A percentile compares a stretch with the other conserved stretches of the same genome.
Evolutionary conservation across 306 rosid species (phyloP).

Genomic region (Sophora flavescens): DNA sequence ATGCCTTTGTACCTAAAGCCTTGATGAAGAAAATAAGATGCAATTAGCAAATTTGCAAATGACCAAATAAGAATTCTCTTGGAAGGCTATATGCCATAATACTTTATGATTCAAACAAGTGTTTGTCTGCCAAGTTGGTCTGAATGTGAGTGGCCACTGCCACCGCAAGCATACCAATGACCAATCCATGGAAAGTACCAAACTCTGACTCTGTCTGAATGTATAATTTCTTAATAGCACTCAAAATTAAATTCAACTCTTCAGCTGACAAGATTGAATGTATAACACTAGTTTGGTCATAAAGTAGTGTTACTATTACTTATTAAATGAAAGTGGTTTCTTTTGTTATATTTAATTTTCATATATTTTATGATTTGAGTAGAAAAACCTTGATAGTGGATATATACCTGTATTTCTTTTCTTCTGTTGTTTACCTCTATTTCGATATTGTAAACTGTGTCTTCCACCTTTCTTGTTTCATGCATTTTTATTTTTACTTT

Average conservation of each 20-base stretch:
- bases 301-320: neutral
- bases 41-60: neutral
- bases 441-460: too few relatives aligned
- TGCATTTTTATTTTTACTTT: too few relatives aligned
- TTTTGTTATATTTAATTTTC: too few relatives aligned
- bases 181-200: conserved; percentile 14
- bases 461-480: too few relatives aligned
- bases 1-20: conserved; percentile 37
- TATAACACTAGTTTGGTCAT: neutral
- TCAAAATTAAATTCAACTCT: conserved; percentile 12
- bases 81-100: neutral
- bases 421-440: neutral
- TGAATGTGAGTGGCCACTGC: neutral
- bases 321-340: too few relatives aligned
- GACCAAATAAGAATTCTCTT: neutral
- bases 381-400: neutral
- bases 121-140: conserved; percentile 34
- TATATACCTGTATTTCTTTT: neutral
- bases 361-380: neutral
- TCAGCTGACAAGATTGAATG: conserved; percentile 1
- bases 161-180: neutral
- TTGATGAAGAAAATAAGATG: neutral
- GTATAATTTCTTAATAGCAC: neutral
- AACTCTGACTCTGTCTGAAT: conserved; percentile 1
- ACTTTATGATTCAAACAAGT: neutral